phyloP scores from a whole-genome alignment of 352 stramenopile species.

The Aphanomyces invadans region DNA sequence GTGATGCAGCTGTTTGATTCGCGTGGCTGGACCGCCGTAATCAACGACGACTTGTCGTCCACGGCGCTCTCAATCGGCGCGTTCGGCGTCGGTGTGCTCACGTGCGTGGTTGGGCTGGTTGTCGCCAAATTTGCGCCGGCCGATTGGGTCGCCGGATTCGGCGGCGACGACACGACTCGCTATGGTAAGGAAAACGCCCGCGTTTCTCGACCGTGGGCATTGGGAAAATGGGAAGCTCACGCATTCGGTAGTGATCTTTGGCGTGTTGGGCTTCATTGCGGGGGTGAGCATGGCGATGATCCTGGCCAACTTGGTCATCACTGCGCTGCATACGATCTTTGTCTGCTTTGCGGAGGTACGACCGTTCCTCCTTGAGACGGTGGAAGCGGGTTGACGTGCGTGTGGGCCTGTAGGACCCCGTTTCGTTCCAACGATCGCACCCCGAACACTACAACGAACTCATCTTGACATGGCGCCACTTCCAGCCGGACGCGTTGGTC shows the following conservation, averaged over 20 bases:
- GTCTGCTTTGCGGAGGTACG: slow-evolving; percentile 81
- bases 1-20: slow-evolving; percentile 84
- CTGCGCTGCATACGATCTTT: slow-evolving; percentile 78
- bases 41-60: slow-evolving; percentile 85
- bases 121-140: slow-evolving; percentile 58
- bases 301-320: slow-evolving; percentile 73
- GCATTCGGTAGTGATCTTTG: slow-evolving; percentile 34
- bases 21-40: slow-evolving; percentile 82
- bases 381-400: slow-evolving; percentile 23
- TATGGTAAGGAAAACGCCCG: slow-evolving; percentile 20
- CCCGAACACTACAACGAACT: slow-evolving; percentile 72
- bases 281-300: slow-evolving; percentile 79
- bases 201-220: neutral
- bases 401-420: slow-evolving; percentile 41
- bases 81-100: slow-evolving; percentile 67
- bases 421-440: slow-evolving; percentile 76
- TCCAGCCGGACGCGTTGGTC: slow-evolving; percentile 65
- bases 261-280: slow-evolving; percentile 65
- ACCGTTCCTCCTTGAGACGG: neutral
- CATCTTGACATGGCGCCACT: slow-evolving; percentile 69
- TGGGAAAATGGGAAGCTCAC: slow-evolving; percentile 1
- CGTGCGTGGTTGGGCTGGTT: slow-evolving; percentile 50
- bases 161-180: slow-evolving; percentile 25
- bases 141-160: slow-evolving; percentile 50
- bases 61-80: slow-evolving; percentile 71